These are phyloP conservation scores for Sarocladium kiliense DNA, from an alignment of 2,329 filamentous ascomycete species.

Conservation along the genomic window DNA sequence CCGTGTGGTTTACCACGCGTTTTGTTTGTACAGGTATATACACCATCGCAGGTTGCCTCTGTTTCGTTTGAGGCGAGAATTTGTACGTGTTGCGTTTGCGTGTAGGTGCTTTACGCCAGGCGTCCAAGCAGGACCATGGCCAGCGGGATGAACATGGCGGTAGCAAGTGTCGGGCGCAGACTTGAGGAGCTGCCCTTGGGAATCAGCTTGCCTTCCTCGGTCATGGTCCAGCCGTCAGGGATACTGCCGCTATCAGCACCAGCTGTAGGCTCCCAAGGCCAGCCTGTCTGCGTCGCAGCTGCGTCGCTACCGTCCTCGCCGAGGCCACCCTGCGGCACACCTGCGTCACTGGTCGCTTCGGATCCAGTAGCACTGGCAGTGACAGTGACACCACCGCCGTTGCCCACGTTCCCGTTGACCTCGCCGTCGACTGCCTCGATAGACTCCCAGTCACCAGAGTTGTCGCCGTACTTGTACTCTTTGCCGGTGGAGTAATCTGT, in stretches of 20 bases:
- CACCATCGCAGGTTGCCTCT: not conserved
- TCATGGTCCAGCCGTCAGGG: constrained; percentile 78
- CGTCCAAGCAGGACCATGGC: constrained; percentile 19
- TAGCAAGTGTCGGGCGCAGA: not conserved
- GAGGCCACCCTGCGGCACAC: constrained; percentile 67
- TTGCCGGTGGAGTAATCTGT: constrained; percentile 92
- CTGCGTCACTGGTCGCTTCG: constrained; percentile 55
- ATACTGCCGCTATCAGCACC: constrained; percentile 39
- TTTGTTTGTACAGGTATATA: not conserved
- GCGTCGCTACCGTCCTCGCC: constrained; percentile 47
- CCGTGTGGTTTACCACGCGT: not conserved
- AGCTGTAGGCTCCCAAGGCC: constrained; percentile 61
- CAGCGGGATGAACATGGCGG: constrained; percentile 11
- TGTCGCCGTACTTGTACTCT: constrained; percentile 76
- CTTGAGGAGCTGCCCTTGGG: constrained; percentile 31
- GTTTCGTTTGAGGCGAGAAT: not conserved
- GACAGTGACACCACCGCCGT: constrained; percentile 43
- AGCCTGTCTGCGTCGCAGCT: constrained; percentile 53
- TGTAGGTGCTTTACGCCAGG: constrained; percentile 14
- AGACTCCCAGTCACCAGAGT: constrained; percentile 71
- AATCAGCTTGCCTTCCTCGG: constrained; percentile 71
- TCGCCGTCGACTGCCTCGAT: constrained; percentile 76
- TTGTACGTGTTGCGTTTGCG: not conserved
- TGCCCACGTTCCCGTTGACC: constrained; percentile 64
- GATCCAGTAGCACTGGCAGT: constrained; percentile 57